Base-by-base conservation (phyloP, 768 basidiomycete species). In the Lepiota brunneoincarnata region DNA sequence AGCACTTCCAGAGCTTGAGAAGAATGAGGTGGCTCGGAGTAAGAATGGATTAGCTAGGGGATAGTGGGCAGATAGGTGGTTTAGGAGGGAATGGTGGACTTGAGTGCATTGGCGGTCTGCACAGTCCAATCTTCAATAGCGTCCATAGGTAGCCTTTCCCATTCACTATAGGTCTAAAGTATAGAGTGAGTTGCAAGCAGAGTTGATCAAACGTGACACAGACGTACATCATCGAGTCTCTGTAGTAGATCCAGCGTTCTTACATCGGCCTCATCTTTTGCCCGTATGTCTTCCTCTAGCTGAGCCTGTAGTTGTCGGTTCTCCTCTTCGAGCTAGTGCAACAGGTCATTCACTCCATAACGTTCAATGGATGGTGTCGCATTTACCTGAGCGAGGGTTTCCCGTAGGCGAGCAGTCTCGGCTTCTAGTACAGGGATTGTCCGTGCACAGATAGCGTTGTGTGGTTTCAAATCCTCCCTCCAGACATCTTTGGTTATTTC, bases 381-480 rank as follows among this genome's bases (percentile, higher is more conserved):
- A 57, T 64, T 7, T 61, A 78, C 79, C 64, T 71, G 63, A 23
- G 69, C 64, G 23, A 81, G 64, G 21, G 70, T 61, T 41, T 71
- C 69, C 5, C 67, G 68, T 12, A 81, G 63, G 49, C 73, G 66
- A 34, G 70, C 61, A 5, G 67, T 71, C 51, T 81, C 75, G 6
- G 69, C 64, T 41, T 74, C 72, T 35, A 92, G 63, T 4, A 84
- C 63, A 0, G 89, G 87, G 4, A 89, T 68, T 0, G 82, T 84
- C 48, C 82, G 73, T 1, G 88, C 86, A 43, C 79, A 75, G 24
- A 83, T 79, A 5, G 86, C 86, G 24, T 75, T 75, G 12, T 74
- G 79, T 2, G 91, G 86, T 41, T 81, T 77, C 26, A 91, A 67
- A 52, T 83, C 74, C 45, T 83, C 80, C 55, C 70, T 79, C 89